Evolutionary conservation across 1,284 basidiomycete genomes (phyloP).

Genomic region (Cystobasidium slooffiae): DNA sequence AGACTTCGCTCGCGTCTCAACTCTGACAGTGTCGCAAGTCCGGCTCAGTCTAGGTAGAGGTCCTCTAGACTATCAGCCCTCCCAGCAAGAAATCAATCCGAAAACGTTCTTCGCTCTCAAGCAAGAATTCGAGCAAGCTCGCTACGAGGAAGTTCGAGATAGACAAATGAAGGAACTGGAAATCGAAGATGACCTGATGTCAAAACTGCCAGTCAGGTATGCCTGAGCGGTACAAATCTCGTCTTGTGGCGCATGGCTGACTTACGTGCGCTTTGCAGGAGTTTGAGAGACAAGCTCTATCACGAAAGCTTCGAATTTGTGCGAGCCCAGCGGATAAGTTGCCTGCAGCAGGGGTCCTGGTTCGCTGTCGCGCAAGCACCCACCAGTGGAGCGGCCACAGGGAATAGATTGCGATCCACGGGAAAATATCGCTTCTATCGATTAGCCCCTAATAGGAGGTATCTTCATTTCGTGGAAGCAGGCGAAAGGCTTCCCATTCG

Average conservation of each 20-base stretch:
- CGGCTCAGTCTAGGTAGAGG: constrained; percentile 46
- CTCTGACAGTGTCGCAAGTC: constrained; percentile 80
- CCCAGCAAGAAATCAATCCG: constrained; percentile 22
- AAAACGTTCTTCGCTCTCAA: constrained; percentile 74
- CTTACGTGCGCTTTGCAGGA: constrained; percentile 61
- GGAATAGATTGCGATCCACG: constrained; percentile 63
- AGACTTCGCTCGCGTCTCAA: constrained; percentile 81
- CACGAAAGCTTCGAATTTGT: constrained; percentile 93
- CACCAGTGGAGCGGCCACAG: constrained; percentile 62
- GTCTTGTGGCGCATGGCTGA: neutral
- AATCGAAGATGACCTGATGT: constrained; percentile 84
- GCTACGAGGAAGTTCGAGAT: constrained; percentile 85
- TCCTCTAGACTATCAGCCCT: constrained; percentile 16
- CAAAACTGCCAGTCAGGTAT: constrained; percentile 83
- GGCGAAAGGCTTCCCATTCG: constrained; percentile 74
- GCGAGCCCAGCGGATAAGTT: constrained; percentile 84
- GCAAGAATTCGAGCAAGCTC: constrained; percentile 78
- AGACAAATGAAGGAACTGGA: constrained; percentile 93
- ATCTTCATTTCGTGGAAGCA: constrained; percentile 81
- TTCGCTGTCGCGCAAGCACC: constrained; percentile 74
- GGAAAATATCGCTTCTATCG: constrained; percentile 55
- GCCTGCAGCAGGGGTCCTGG: constrained; percentile 86
- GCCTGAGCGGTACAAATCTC: constrained; percentile 25
- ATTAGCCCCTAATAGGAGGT: constrained; percentile 66
- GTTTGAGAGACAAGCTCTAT: constrained; percentile 81